Evolutionary conservation across 1,139 yeast genomes (phyloP), one percentile per base, ranked within the genome.

Genomic region (Pneumocystis oryctolagi): DNA sequence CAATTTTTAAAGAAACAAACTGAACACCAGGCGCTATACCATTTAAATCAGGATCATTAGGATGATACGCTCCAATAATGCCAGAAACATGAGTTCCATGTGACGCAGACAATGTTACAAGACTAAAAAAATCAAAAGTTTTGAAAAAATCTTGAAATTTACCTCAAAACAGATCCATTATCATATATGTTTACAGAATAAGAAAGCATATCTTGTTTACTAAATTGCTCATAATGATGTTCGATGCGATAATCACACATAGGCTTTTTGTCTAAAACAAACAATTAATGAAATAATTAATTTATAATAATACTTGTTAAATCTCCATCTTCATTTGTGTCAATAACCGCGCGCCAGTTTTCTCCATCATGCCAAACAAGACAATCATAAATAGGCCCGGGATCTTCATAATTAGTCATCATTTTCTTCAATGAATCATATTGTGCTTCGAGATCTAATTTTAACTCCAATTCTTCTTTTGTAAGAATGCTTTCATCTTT

Each of bases 11-110:
- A n/a, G 66, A 65, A 37, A 65, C 60, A n/a, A 65, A 25, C 55
- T 64, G 66, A 18, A 64, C 64, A 20, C 66, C 66, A 3, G 66
- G 66, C 3, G 66, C 66, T 2, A 63, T 56, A 8, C 66, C 66
- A 47, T 65, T 60, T 5, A 64, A 60, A 25, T 59, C 58, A 12
- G 65, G 61, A 8, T 60, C 53, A 16, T 64, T 62, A 5, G 62
- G 62, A 35, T 58, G 64, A 35, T 65, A 40, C 1, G 66, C 66
- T 2, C 64, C 66, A 12, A 64, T 60, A 47, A 65, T 65, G 30
- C 65, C 64, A 9, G 66, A 65, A 16, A 65, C 66, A 30, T 65
- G 66, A 8, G 66, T 65, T 5, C 66, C 66, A 39, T 65, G 66
- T 18, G 66, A 60, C 31, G 65, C 65, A 34, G 63, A 59, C 18